A percentile compares a stretch with the other conserved stretches of the same genome.
Conservation (phyloP, 495 filamentous ascomycete species). For the Talaromyces borbonicus region DNA sequence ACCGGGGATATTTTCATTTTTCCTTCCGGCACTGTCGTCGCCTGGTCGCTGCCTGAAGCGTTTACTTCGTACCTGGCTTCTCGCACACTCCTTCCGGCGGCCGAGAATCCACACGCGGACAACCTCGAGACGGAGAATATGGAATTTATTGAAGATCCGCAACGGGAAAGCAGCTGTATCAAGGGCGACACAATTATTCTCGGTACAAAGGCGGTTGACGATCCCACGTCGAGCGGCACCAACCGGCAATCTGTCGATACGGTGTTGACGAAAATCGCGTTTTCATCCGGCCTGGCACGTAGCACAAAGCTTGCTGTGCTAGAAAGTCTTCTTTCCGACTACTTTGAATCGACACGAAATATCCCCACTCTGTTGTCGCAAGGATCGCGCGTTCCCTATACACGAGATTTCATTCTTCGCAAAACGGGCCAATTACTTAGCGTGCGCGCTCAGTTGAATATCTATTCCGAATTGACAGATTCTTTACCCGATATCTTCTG, state of each 20-base stretch:
- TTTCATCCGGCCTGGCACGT: constrained; percentile 88
- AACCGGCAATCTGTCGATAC: constrained; percentile 51
- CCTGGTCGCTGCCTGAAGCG: constrained; percentile 72
- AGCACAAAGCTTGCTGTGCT: constrained; percentile 95
- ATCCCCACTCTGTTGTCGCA: constrained; percentile 67
- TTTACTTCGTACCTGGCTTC: constrained; percentile 65
- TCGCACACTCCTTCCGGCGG: constrained; percentile 61
- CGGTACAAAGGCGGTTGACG: constrained; percentile 51
- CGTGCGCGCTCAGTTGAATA: constrained; percentile 85
- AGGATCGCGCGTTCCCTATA: constrained; percentile 58
- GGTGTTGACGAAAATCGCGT: constrained; percentile 86
- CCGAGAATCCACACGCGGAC: constrained; percentile 60
- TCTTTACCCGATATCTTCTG: constrained; percentile 93
- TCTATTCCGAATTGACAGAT: constrained; percentile 95
- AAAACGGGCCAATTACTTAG: constrained; percentile 92
- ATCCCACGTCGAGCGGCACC: constrained; percentile 9
- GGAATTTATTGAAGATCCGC: constrained; percentile 70
- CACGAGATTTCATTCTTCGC: constrained; percentile 68
- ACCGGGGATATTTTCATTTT: constrained; percentile 93
- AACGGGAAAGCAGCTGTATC: constrained; percentile 66
- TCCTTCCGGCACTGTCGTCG: constrained; percentile 88
- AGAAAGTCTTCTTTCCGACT: constrained; percentile 69
- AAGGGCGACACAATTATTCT: constrained; percentile 84
- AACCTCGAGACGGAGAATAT: constrained; percentile 77
- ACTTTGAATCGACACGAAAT: constrained; percentile 70